Conservation (phyloP, 306 rosid species). For the Malus sieversii region DNA sequence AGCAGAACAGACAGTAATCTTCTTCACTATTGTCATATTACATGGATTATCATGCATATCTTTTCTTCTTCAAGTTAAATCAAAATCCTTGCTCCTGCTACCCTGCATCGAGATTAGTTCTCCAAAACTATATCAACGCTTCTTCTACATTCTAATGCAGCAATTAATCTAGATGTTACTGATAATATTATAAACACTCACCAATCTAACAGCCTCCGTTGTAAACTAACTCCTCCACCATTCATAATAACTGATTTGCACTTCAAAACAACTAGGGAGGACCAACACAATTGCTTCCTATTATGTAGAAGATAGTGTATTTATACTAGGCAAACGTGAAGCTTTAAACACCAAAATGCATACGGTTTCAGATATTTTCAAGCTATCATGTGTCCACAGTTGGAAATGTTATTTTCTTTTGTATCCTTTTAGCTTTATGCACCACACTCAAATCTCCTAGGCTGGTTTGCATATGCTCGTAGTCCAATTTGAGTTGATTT, state of each 20-base stretch:
- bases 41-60: not conserved
- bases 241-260: not conserved
- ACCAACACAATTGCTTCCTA: not conserved
- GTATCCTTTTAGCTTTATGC: not conserved
- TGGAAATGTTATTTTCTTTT: not conserved
- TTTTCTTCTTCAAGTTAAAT: not conserved
- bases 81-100: not conserved
- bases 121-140: not conserved
- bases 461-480: not conserved
- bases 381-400: not conserved
- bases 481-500: not conserved
- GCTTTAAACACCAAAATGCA: not conserved
- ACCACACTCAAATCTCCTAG: not conserved
- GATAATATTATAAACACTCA: not conserved
- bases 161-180: not conserved
- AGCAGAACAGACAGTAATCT: constrained; percentile 69
- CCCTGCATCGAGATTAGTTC: not conserved
- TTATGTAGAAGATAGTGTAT: not conserved
- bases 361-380: not conserved
- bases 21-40: constrained; percentile 18
- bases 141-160: not conserved
- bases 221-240: not conserved
- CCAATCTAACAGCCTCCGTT: not conserved
- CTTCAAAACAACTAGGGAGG: not conserved
- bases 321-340: not conserved